Evolutionary conservation across 169 alveolate species (phyloP).

Genomic region (Hepatocystis sp.): DNA sequence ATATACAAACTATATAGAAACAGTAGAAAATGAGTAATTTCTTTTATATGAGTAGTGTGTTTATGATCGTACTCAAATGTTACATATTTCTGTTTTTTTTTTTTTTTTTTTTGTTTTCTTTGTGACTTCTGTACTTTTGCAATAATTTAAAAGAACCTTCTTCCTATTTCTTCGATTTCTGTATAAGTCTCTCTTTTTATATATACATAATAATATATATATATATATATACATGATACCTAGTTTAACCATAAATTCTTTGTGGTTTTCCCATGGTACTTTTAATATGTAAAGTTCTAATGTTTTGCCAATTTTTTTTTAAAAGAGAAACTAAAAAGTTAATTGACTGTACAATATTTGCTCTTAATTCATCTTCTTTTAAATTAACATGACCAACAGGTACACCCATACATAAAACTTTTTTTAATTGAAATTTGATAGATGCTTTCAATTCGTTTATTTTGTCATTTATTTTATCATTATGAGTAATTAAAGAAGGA

Average conservation of each 20-base stretch:
- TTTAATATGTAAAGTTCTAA: slow-evolving; percentile 97
- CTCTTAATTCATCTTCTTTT: slow-evolving; percentile 98
- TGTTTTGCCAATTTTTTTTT: slow-evolving; percentile 99
- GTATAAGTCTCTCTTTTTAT: no score
- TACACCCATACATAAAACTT: slow-evolving; percentile 98
- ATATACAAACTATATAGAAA: no score
- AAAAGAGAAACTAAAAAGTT: slow-evolving; percentile 99
- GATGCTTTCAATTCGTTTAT: slow-evolving; percentile 96
- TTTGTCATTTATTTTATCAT: slow-evolving; percentile 96
- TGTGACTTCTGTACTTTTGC: no score
- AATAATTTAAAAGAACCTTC: no score
- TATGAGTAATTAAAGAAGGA: slow-evolving; percentile 99
- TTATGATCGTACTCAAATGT: no score
- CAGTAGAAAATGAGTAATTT: no score
- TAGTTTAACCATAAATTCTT: slow-evolving; percentile 96
- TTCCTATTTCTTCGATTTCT: no score
- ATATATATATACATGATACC: no score
- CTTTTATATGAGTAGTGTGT: no score
- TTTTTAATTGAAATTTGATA: slow-evolving; percentile 95
- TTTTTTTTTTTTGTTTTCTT: no score
- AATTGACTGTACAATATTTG: slow-evolving; percentile 97
- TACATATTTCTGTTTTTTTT: no score
- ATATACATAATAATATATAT: no score
- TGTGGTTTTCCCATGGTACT: slow-evolving; percentile 99
- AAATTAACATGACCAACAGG: slow-evolving; percentile 99